phyloP scores from a whole-genome alignment of 805 yeast genomes.

The Lipomyces chichibuensis region DNA sequence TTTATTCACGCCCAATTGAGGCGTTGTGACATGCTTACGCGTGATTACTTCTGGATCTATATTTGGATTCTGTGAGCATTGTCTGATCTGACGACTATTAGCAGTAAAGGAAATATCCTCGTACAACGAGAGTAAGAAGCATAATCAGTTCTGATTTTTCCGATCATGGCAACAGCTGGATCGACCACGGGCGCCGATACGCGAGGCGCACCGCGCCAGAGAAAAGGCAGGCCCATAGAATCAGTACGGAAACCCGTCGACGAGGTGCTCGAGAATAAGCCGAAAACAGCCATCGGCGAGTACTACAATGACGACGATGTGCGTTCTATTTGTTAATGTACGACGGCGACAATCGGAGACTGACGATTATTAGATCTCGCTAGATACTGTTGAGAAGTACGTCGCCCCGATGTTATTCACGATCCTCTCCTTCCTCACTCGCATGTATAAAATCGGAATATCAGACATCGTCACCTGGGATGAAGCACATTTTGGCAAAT shows the following conservation, averaged over 20 bases:
- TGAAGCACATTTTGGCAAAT: constrained; percentile 97
- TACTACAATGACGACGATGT: constrained; percentile 4
- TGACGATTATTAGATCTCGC: constrained; percentile 8
- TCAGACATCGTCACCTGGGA: constrained; percentile 87
- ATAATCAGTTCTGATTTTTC: not conserved
- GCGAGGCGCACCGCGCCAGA: not conserved
- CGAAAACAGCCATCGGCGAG: not conserved
- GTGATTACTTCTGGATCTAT: not conserved
- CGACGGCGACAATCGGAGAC: not conserved
- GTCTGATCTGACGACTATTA: not conserved
- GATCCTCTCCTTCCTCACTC: constrained; percentile 56
- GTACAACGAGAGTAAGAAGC: not conserved
- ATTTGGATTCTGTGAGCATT: not conserved
- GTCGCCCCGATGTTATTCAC: constrained; percentile 56
- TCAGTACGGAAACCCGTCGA: not conserved
- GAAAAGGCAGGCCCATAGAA: not conserved
- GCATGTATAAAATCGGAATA: constrained; percentile 67
- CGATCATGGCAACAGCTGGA: constrained; percentile 6
- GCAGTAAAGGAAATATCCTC: not conserved
- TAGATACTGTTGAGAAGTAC: constrained; percentile 20
- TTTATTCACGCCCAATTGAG: not conserved
- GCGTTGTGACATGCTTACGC: not conserved
- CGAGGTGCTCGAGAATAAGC: not conserved
- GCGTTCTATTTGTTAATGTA: not conserved
- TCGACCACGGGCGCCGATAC: constrained; percentile 6